Base-by-base conservation (phyloP, 805 yeast genomes). In the Brettanomyces naardenensis region DNA sequence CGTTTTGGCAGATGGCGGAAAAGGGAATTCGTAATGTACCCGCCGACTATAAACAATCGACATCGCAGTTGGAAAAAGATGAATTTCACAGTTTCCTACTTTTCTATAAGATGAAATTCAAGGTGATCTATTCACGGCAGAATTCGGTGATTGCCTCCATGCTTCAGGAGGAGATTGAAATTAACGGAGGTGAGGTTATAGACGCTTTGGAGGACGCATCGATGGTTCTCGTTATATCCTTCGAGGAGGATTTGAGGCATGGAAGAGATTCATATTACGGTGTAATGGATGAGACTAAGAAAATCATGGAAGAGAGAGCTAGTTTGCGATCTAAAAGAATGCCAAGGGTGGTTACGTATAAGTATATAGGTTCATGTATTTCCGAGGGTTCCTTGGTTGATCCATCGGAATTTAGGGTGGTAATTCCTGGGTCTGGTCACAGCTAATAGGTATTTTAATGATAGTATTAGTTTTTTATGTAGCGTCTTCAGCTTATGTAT, bases 171-270 rank as follows among this genome's bases (percentile, higher is more conserved):
- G 35, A 39, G 17, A 35, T 41, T 28, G 23, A 44, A 20, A 30
- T 44, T 13, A 41, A 43, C 10, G 79, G 75, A 19, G 84, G 77
- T 1, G 57, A 53, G 3, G 32, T 63, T 4, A 49, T 64, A 0
- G 42, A 47, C 3, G 39, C 44, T 1, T 18, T 66, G 1, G 40
- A 37, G 3, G 53, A 55, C 4, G 59, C 69, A 31, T 61, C 69
- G 26, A 49, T 68, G 17, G 59, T 76, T 5, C 58, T 78, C 13
- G 61, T 39, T 22, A 17, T 26, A 6, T 42, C 42, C n/a, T 35
- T 39, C 5, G 43, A 33, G n/a, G 33, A 31, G 13, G 45, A 42
- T 18, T 38, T 32, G 28, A 11, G 19, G 13, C 4, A n/a, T 9
- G 18, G 39, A 27, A n/a, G 19, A 5, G 36, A 39, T 2, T 3